Evolutionary conservation across 2,329 filamentous ascomycete species (phyloP), one percentile per base, ranked within the genome.

Genomic region (Xylariales sp.): DNA sequence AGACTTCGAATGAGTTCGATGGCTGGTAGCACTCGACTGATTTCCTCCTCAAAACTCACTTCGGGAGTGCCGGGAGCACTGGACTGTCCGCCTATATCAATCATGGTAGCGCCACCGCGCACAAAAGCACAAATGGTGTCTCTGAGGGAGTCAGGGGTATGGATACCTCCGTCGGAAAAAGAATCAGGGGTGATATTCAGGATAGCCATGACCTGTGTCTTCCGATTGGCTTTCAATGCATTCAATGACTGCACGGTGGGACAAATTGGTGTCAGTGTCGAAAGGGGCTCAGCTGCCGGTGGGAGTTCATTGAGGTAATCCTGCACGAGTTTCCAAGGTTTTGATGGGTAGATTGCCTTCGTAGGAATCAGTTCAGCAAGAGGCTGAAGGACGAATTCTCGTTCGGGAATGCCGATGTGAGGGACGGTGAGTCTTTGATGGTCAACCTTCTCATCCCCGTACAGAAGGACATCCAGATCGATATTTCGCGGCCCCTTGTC

Each of bases 401-500:
- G 78, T 63, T 98, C 93, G 3, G 84, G 68, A 69, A 98, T 95
- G 31, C 87, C 73, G 22, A 79, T 71, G 60, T 98, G 93, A 9
- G 93, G 93, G 20, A 98, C 73, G 19, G 74, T 83, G n/a, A 98
- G 77, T 15, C 88, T 79, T 31, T 85, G 77, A 49, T 87, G 74
- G 29, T 79, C 65, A 38, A 95, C 66, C 3, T 64, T 68, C 45
- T 83, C 66, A 42, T 86, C 67, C 38, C 82, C 84, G 57, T 95
- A 96, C 1, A 96, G 71, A 14, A 97, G 68, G 34, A 98, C 89
- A 57, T 98, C 93, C 11, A 98, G 71, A 57, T 98, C 93, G 47
- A 98, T 95, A 57, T 89, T 95, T 20, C 93, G 78, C 2, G 93
- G 93, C 0, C 93, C 93, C 60, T 98, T 98, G 55, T 96, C 88